A percentile compares a stretch with the other conserved stretches of the same genome.
Evolutionary conservation across 192 early-diverging fungal genomes (phyloP).

Genomic region (Coemansia sp.): DNA sequence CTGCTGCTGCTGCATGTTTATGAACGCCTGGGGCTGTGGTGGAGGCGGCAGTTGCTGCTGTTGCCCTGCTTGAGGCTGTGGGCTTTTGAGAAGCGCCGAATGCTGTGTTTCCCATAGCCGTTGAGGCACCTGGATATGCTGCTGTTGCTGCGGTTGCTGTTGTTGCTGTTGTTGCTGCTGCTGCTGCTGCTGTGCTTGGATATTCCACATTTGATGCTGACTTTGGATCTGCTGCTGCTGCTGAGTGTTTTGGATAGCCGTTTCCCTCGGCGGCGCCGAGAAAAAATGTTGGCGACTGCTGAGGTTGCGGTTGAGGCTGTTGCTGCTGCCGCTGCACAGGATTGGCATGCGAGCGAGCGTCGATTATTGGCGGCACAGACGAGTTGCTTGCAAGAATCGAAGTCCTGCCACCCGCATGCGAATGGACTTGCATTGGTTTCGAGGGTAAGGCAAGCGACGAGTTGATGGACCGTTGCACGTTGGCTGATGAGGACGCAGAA

Average conservation of each 20-base stretch:
- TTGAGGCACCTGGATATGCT: conserved; percentile 21
- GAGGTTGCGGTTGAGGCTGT: conserved; percentile 34
- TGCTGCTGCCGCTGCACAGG: conserved; percentile 33
- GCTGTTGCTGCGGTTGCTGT: conserved; percentile 17
- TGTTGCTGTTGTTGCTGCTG: conserved; percentile 16
- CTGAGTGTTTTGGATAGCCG: conserved; percentile 51
- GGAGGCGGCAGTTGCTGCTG: conserved; percentile 26
- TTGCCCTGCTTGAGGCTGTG: conserved; percentile 12
- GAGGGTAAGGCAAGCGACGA: conserved; percentile 40
- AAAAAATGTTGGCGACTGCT: conserved; percentile 53
- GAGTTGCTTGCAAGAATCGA: conserved; percentile 19
- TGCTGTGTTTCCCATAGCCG: conserved; percentile 29
- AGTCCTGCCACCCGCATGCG: conserved; percentile 20
- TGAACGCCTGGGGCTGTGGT: conserved; percentile 22
- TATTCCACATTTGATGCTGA: conserved; percentile 21
- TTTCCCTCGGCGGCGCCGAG: conserved; percentile 57
- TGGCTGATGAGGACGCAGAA: conserved; percentile 25
- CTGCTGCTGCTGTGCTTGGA: conserved; percentile 22
- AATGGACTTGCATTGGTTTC: conserved; percentile 34
- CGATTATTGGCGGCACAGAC: conserved; percentile 22
- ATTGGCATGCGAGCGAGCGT: conserved; percentile 25
- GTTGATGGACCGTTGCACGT: conserved; percentile 31
- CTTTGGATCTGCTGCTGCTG: conserved; percentile 18
- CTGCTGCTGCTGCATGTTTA: conserved; percentile 30
- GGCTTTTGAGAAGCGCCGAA: background rate